Evolutionary conservation across 257 asterid species (phyloP).

Genomic region (Solanum boliviense): DNA sequence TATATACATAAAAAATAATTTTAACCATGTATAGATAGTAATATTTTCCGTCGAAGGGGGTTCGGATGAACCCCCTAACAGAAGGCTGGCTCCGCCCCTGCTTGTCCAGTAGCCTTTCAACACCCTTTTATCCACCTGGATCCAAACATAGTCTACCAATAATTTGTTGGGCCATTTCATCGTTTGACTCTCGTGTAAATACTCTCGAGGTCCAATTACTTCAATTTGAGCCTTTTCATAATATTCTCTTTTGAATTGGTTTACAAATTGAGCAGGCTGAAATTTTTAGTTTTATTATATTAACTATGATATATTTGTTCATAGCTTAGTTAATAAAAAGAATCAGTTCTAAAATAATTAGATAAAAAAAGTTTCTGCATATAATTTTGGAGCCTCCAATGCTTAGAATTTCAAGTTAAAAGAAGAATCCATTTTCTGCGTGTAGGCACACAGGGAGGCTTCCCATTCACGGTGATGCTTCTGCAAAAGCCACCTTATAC

Average conservation of each 20-base stretch:
- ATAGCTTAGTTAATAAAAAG: neutral
- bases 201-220: neutral
- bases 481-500: slow-evolving; percentile 66
- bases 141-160: neutral
- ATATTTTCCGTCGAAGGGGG: too few species aligned
- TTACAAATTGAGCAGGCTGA: neutral
- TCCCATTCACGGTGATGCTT: slow-evolving; percentile 89
- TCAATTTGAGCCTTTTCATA: neutral
- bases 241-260: neutral
- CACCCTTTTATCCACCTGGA: neutral
- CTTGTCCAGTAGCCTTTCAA: neutral
- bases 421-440: neutral
- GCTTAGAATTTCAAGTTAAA: neutral
- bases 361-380: neutral
- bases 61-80: too few species aligned
- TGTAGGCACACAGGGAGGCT: slow-evolving; percentile 54
- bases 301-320: neutral
- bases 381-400: neutral
- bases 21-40: too few species aligned
- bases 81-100: too few species aligned
- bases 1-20: too few species aligned
- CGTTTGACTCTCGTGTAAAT: neutral
- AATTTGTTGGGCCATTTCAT: neutral
- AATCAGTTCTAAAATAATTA: neutral
- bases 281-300: neutral